Conservation (phyloP, 2,329 filamentous ascomycete species). For the Trichoderma afroharzianum region DNA sequence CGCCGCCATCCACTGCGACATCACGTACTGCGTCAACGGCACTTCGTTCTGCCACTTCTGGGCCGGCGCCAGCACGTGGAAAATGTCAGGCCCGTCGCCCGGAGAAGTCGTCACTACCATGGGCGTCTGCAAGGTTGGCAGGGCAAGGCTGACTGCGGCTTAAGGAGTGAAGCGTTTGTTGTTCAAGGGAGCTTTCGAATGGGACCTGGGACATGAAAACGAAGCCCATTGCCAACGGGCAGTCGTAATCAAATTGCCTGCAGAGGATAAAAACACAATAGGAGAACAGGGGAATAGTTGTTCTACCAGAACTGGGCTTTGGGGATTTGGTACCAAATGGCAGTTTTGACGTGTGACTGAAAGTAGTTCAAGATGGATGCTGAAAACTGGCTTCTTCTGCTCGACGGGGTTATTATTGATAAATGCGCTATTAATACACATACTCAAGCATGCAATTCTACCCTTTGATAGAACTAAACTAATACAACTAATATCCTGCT, state of each 20-base stretch:
- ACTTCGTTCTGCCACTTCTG: constrained; percentile 40
- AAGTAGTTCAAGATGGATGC: background rate
- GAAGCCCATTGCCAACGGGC: background rate
- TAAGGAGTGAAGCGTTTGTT: background rate
- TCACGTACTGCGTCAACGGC: constrained; percentile 34
- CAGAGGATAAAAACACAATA: no score
- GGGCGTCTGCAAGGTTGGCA: constrained; percentile 23
- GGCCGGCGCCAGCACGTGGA: constrained; percentile 35
- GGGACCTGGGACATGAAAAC: background rate
- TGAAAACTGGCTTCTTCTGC: background rate
- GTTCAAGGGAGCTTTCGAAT: background rate
- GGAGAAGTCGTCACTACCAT: constrained; percentile 35
- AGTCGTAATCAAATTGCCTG: background rate
- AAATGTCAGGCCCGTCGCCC: constrained; percentile 34
- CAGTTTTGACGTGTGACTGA: background rate
- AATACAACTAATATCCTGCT: background rate
- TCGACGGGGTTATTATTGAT: background rate
- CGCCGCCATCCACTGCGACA: constrained; percentile 29
- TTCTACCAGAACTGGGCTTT: background rate
- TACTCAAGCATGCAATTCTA: background rate
- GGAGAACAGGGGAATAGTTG: no score
- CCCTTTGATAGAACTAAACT: background rate
- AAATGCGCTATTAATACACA: background rate
- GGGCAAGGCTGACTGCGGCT: background rate
- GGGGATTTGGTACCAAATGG: background rate